These are phyloP conservation scores for Psophocarpus tetragonolobus DNA, from an alignment of 306 rosid genomes.

Conservation along the genomic window DNA sequence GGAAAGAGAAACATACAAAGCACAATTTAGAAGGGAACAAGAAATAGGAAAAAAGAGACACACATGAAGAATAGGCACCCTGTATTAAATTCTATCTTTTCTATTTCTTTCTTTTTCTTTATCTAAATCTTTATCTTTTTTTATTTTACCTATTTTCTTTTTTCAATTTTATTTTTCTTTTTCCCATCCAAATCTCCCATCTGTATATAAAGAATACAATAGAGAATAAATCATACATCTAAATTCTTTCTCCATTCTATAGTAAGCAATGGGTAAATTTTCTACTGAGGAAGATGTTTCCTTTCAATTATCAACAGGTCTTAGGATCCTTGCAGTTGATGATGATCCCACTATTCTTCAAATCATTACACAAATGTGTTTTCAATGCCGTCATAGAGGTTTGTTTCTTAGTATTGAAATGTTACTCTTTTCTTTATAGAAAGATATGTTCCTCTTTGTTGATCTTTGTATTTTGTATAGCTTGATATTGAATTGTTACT, in stretches of 20 bases:
- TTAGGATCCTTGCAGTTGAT: constrained; percentile 69
- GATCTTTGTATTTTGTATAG: too few relatives aligned
- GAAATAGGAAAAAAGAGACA: neutral
- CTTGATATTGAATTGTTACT: too few relatives aligned
- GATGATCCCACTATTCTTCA: constrained; percentile 45
- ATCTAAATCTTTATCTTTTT: too few relatives aligned
- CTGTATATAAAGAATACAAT: too few relatives aligned
- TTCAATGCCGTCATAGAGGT: constrained; percentile 49
- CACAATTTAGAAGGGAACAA: neutral
- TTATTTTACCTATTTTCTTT: too few relatives aligned
- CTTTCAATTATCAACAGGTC: constrained; percentile 49
- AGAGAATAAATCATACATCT: too few relatives aligned
- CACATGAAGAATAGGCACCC: neutral
- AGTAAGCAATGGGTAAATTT: constrained; percentile 6
- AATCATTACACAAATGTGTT: constrained; percentile 42
- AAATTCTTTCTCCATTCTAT: too few relatives aligned
- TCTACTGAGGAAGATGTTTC: constrained; percentile 21
- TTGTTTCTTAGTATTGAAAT: too few relatives aligned
- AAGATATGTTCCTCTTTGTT: neutral
- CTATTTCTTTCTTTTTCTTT: too few relatives aligned
- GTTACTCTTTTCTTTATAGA: neutral
- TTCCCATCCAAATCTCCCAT: too few relatives aligned
- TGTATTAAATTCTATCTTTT: too few relatives aligned
- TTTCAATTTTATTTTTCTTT: too few relatives aligned
- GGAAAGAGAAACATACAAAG: neutral